Base-by-base conservation (phyloP, 208 protist genomes). In the Leishmania braziliensis region DNA sequence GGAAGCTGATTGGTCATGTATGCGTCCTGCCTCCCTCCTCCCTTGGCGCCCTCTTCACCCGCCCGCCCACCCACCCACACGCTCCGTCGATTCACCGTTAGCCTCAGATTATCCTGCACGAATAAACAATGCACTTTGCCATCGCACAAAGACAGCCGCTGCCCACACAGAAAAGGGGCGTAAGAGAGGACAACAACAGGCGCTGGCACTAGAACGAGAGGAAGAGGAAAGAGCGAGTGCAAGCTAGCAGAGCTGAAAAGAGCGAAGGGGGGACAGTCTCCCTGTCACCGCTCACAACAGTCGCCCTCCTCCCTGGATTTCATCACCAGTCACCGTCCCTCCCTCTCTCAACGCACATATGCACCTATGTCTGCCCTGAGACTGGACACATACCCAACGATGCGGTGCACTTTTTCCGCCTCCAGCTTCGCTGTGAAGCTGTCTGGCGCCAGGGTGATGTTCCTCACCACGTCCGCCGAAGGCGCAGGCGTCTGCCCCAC, bases 391-490 rank as follows among this genome's bases (percentile, higher is more conserved):
- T 80, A 79, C 56, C 66, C 56, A 75, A 84, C 46, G 33, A 82
- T 68, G 14, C 85, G 79, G n/a, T 56, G 73, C 77, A 89, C 53
- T 76, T 86, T 83, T 62, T 79, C 78, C 51, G 51, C 60, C 62
- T 77, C 78, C 58, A 82, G 63, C 73, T 88, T 87, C 62, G 65
- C 73, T 56, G 78, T 62, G 36, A 82, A 82, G 73, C 80, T 84
- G 39, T 84, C 86, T 9, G 78, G 43, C 18, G 36, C 29, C 63
- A 91, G 70, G 20, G 1, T 46, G 29, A 77, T 62, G 72, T 53
- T 46, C 39, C 72, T 75, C 71, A 80, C 9, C 66, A 74, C 77
- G 53, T 26, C 26, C 6, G 66, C 75, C 2, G 78, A 54, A 33
- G 79, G 39, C 46, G n/a, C 33, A 6, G 16, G 58, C 5, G 68